phyloP scores from a whole-genome alignment of 2,329 filamentous ascomycete species.

The Teratosphaeria nubilosa region DNA sequence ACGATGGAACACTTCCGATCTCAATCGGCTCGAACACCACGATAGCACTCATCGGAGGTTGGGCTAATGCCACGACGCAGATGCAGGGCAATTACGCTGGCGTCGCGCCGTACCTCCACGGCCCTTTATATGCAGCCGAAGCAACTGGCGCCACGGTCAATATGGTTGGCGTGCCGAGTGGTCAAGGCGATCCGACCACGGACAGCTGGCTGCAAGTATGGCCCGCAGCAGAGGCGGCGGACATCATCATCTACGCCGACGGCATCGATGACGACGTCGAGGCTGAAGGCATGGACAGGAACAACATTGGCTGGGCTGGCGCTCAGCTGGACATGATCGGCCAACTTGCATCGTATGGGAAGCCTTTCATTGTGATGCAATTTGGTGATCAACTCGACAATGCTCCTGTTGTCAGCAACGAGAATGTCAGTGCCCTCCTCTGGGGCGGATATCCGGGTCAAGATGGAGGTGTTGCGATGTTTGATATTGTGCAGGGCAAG shows the following conservation, averaged over 20 bases:
- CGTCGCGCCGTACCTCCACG: conserved; percentile 44
- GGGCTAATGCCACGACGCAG: conserved; percentile 47
- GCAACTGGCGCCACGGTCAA: conserved; percentile 37
- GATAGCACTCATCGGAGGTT: conserved; percentile 49
- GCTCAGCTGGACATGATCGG: conserved; percentile 43
- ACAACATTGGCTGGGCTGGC: conserved; percentile 41
- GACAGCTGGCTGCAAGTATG: conserved; percentile 21
- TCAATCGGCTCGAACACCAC: conserved; percentile 26
- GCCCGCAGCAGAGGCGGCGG: conserved; percentile 33
- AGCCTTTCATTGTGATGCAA: conserved; percentile 44
- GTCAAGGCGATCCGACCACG: conserved; percentile 25
- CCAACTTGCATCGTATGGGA: conserved; percentile 36
- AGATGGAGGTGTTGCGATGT: conserved; percentile 45
- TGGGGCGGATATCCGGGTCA: conserved; percentile 54
- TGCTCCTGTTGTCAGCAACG: conserved; percentile 37
- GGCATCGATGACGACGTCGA: conserved; percentile 47
- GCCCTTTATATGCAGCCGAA: conserved; percentile 42
- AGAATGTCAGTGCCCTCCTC: conserved; percentile 42
- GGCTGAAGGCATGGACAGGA: conserved; percentile 43
- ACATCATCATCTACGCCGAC: conserved; percentile 45
- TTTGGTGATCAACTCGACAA: conserved; percentile 46
- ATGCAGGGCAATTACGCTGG: conserved; percentile 53
- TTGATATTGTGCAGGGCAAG: conserved; percentile 45
- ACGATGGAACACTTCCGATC: conserved; percentile 41
- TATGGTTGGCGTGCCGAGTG: conserved; percentile 32